These are phyloP conservation scores for Kalmusia sp. DNA, from an alignment of 2,329 filamentous ascomycete genomes.

Conservation along the genomic window DNA sequence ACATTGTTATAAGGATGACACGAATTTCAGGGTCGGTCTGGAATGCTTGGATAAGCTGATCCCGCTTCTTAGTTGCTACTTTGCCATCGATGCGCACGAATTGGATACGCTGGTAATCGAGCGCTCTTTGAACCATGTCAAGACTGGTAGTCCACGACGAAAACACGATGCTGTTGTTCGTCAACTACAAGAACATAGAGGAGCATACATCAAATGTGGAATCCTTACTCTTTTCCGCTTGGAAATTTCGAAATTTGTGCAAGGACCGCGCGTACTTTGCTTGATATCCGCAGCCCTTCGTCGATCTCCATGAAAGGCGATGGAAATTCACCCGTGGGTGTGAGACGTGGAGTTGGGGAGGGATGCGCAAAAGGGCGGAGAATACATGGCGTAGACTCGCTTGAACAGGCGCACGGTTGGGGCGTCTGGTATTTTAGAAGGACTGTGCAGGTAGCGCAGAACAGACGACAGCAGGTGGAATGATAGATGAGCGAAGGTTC, in stretches of 20 bases:
- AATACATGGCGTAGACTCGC: not conserved
- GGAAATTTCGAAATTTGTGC: not conserved
- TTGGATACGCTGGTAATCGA: conserved; percentile 43
- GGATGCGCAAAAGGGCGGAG: not conserved
- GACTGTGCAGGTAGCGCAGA: not conserved
- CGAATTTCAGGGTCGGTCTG: too few relatives aligned
- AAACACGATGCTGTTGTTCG: conserved; percentile 54
- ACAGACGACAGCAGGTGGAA: not conserved
- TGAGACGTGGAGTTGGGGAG: conserved; percentile 14
- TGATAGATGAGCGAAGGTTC: not conserved
- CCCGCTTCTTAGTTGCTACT: too few relatives aligned
- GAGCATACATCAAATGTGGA: not conserved
- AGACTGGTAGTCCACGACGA: conserved; percentile 59
- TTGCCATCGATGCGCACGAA: conserved; percentile 56
- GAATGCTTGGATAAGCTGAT: too few relatives aligned
- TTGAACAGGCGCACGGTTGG: not conserved
- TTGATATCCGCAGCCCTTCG: too few relatives aligned
- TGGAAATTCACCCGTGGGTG: too few relatives aligned
- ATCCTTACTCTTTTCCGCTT: conserved; percentile 26
- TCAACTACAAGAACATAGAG: conserved; percentile 1
- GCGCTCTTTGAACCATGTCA: conserved; percentile 51
- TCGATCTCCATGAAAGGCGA: too few relatives aligned
- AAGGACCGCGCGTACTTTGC: too few relatives aligned
- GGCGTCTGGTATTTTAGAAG: not conserved
- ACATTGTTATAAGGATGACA: too few relatives aligned